Conservation (phyloP, 768 basidiomycete genomes). For the Kwoniella newhampshirensis region DNA sequence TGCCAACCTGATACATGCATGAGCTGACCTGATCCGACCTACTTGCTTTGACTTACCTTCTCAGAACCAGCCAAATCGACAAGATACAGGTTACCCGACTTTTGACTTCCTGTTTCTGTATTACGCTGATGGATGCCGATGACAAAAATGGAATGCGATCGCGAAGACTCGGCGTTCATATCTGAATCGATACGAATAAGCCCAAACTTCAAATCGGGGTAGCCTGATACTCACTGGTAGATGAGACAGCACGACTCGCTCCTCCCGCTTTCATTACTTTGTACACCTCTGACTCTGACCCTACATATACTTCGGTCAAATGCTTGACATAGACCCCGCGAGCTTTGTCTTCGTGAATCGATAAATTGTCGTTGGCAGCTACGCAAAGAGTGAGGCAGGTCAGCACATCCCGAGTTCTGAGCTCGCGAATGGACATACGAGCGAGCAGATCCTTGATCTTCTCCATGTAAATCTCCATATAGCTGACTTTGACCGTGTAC, state of each 20-base stretch:
- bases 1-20: slow-evolving; percentile 62
- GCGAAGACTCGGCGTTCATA: slow-evolving; percentile 99
- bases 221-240: slow-evolving; percentile 75
- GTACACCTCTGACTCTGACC: slow-evolving; percentile 90
- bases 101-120: slow-evolving; percentile 90
- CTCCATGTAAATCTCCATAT: slow-evolving; percentile 99
- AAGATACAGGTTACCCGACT: slow-evolving; percentile 93
- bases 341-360: slow-evolving; percentile 96
- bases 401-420: not conserved
- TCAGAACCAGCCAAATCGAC: slow-evolving; percentile 98
- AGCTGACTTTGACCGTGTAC: slow-evolving; percentile 98
- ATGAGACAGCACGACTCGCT: slow-evolving; percentile 81
- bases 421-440: slow-evolving; percentile 62
- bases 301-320: slow-evolving; percentile 96
- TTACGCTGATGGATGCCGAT: slow-evolving; percentile 97
- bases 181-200: slow-evolving; percentile 58
- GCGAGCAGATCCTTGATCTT: slow-evolving; percentile 90
- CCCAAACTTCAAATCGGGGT: not conserved
- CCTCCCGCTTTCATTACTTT: slow-evolving; percentile 99
- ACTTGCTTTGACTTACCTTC: slow-evolving; percentile 60
- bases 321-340: slow-evolving; percentile 98
- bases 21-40: slow-evolving; percentile 2
- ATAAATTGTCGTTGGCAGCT: slow-evolving; percentile 97
- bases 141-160: slow-evolving; percentile 98
- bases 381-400: slow-evolving; percentile 2